Evolutionary conservation across 768 basidiomycete genomes (phyloP).

Genomic region (Sporobolomyces roseus): DNA sequence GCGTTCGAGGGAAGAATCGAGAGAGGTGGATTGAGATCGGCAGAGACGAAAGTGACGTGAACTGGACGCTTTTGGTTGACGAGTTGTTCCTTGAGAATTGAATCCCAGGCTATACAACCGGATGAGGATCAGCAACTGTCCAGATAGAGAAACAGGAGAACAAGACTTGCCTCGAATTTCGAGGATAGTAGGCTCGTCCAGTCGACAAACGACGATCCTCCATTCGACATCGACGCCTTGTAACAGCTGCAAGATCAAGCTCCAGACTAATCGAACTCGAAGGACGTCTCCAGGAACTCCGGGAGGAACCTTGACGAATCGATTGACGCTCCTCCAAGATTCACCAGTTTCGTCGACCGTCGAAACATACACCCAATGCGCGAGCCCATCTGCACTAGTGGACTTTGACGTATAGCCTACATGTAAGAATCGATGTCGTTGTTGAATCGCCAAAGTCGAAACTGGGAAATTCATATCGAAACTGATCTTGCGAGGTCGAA

Average conservation of each 20-base stretch:
- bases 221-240: slow-evolving; percentile 36
- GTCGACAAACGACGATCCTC: slow-evolving; percentile 30
- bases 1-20: background rate
- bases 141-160: background rate
- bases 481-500: slow-evolving; percentile 1
- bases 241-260: slow-evolving; percentile 4
- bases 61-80: slow-evolving; percentile 1
- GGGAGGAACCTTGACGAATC: slow-evolving; percentile 13
- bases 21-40: slow-evolving; percentile 25
- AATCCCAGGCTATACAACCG: slow-evolving; percentile 24
- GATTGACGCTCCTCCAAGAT: slow-evolving; percentile 28
- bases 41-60: slow-evolving; percentile 24
- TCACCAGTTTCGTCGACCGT: slow-evolving; percentile 39
- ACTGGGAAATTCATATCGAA: slow-evolving; percentile 37
- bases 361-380: slow-evolving; percentile 27
- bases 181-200: slow-evolving; percentile 18
- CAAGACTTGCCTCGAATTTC: slow-evolving; percentile 26
- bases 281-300: slow-evolving; percentile 16
- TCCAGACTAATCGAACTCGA: slow-evolving; percentile 27
- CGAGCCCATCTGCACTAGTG: background rate
- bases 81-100: slow-evolving; percentile 27
- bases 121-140: background rate
- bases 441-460: slow-evolving; percentile 27
- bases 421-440: slow-evolving; percentile 39
- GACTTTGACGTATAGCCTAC: slow-evolving; percentile 20